Percentiles rank a stretch among this genome's conserved stretches.
Conservation (phyloP, 2,329 filamentous ascomycete genomes). For the Paracoccidioides brasiliensis region DNA sequence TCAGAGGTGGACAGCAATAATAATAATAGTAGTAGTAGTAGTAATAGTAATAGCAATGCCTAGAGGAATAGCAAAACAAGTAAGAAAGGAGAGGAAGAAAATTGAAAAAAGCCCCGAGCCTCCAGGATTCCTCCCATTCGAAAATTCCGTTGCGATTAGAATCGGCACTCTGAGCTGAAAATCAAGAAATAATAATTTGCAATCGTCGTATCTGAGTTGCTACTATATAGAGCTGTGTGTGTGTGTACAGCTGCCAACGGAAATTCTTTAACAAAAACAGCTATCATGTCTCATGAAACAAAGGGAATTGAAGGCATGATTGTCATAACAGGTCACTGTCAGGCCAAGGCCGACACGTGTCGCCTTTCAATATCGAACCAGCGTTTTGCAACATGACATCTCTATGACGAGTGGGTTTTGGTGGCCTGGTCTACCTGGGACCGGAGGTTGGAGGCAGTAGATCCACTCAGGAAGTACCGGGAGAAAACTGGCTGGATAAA, state of each 20-base stretch:
- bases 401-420: slow-evolving; percentile 50
- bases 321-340: not conserved
- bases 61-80: not conserved
- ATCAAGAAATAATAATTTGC: not conserved
- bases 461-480: slow-evolving; percentile 71
- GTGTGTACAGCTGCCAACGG: not conserved
- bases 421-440: slow-evolving; percentile 66
- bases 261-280: slow-evolving; percentile 1
- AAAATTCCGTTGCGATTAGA: not conserved
- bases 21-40: not conserved
- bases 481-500: slow-evolving; percentile 84
- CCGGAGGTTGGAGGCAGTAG: slow-evolving; percentile 75
- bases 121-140: not conserved
- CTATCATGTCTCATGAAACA: slow-evolving; percentile 4
- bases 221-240: not conserved
- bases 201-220: not conserved
- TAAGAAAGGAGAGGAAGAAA: not conserved
- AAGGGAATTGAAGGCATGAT: not conserved
- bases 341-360: not conserved
- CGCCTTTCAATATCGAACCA: not conserved
- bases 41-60: not conserved
- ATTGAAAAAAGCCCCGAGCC: not conserved
- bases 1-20: not conserved
- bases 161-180: not conserved
- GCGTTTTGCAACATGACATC: not conserved